phyloP scores from a whole-genome alignment of 176 grass and related monocot species.

The Ampelocalamus luodianensis region DNA sequence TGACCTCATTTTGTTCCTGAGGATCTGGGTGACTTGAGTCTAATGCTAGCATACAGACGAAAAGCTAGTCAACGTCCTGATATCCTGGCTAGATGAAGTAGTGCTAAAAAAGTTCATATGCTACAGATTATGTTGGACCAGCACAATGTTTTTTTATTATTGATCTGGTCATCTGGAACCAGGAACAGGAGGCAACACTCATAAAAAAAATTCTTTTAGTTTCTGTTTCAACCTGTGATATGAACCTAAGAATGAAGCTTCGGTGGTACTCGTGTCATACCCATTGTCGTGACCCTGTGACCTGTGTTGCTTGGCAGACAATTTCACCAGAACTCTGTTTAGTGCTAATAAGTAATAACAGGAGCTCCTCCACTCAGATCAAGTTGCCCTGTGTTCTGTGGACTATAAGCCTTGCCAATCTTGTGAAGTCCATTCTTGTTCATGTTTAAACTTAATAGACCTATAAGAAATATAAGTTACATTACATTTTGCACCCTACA shows the following conservation, averaged over 20 bases:
- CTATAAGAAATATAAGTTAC: neutral
- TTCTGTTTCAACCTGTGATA: neutral
- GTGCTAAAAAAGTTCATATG: neutral
- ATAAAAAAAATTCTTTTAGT: neutral
- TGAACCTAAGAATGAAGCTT: neutral
- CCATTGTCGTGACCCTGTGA: neutral
- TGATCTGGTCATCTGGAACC: neutral
- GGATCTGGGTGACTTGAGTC: constrained; percentile 6
- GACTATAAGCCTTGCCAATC: neutral
- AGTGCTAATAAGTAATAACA: neutral
- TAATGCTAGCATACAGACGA: neutral
- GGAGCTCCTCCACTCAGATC: neutral
- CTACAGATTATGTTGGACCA: neutral
- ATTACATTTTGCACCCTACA: neutral
- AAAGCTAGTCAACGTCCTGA: neutral
- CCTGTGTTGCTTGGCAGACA: neutral
- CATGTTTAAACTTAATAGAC: neutral
- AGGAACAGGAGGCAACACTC: neutral
- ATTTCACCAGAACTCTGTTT: neutral
- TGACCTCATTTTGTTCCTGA: constrained; percentile 12
- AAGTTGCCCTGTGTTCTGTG: neutral
- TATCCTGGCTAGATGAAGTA: neutral
- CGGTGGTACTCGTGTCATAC: neutral
- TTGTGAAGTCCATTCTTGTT: neutral
- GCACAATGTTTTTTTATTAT: neutral